Conservation (phyloP, 129 eudicot species). For the Oenanthe sinensis region DNA sequence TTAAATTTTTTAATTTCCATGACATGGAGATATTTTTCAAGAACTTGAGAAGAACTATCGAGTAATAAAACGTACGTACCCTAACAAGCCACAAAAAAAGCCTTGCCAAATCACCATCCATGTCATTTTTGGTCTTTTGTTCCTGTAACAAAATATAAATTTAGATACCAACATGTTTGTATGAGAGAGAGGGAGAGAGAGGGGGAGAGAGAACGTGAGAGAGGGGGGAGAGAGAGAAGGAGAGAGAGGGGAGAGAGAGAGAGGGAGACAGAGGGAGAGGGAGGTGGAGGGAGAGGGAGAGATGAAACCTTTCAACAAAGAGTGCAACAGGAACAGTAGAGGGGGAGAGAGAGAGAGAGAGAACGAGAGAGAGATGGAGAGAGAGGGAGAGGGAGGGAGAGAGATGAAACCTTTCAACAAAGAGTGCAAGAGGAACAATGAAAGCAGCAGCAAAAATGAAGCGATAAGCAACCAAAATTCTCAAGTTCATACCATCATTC, state of each 20-base stretch:
- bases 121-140: conserved; percentile 31
- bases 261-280: too few species aligned
- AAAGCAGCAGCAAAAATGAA: background rate
- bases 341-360: too few species aligned
- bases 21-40: too few species aligned
- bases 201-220: background rate
- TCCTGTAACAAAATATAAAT: conserved; percentile 14
- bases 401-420: conserved; percentile 3
- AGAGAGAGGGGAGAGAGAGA: too few species aligned
- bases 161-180: background rate
- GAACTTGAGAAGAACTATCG: background rate
- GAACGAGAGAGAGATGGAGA: too few species aligned
- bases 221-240: too few species aligned
- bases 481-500: background rate
- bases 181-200: background rate
- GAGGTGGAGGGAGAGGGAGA: too few species aligned
- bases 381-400: too few species aligned
- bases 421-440: background rate
- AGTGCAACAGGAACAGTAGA: background rate
- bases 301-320: conserved; percentile 3
- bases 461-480: background rate
- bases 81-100: conserved; percentile 21
- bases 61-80: background rate
- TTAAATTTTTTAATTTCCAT: background rate
- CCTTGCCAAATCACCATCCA: conserved; percentile 21